Base-by-base conservation (phyloP, 306 rosid genomes). In the Albizia julibrissin region DNA sequence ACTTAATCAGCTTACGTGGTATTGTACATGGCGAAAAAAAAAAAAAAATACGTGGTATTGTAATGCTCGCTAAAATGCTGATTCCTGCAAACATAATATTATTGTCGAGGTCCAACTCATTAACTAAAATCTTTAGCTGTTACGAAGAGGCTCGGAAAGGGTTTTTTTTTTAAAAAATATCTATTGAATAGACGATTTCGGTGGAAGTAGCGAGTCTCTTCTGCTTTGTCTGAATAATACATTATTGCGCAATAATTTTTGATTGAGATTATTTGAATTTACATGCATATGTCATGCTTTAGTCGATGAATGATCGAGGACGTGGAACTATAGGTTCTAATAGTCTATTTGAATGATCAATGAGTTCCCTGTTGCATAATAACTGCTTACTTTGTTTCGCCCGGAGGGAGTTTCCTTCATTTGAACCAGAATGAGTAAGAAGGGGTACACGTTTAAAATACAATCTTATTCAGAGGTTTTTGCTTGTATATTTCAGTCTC, bases 381-480 rank as follows among this genome's bases (percentile, higher is more conserved):
- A 33, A 67, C 66, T 49, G 78, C 67, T 29, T 42, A 33, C 47
- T 21, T 78, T 64, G 52, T 65, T 65, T 40, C 65, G 40, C 42
- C 29, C 3, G 77, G 44, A 76, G 66, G 34, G 44, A 61, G 46
- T 11, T 59, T 81, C 82, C 24, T 56, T 61, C n/a, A 16, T 46
- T 15, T 43, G 24, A 46, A 59, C 33, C 81, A n/a, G 64, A 69
- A 43, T 69, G 33, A 24, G 33, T 16, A 47, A 37, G 19, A 34
- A 61, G 37, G 27, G 8, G 61, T 47, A 24, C 33, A 18, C 10
- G 29, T 9, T 22, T 22, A 3, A 22, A 58, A 10, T 49, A 3
- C 15, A 58, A 58, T 9, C 65, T 54, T 21, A 54, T 54, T 18
- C 61, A 2, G 26, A 21, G 10, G 61, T 21, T 52, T 18, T 52